Conservation (phyloP, 352 stramenopile species). For the Pythium phragmiticola region DNA sequence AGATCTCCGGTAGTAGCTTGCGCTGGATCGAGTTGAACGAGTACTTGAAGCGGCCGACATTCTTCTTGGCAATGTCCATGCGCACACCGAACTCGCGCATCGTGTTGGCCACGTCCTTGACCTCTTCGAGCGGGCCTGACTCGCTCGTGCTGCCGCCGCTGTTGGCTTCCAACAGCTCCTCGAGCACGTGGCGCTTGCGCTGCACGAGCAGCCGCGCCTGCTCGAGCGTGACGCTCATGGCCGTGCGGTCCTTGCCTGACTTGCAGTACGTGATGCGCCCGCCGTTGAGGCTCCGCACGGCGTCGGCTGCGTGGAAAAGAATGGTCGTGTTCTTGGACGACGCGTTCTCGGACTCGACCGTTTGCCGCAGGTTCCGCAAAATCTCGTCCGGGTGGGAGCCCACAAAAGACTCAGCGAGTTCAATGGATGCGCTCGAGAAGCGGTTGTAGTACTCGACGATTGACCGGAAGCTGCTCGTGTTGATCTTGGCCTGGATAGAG, state of each 20-base stretch:
- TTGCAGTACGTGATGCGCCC: slow-evolving; percentile 97
- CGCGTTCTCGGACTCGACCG: slow-evolving; percentile 72
- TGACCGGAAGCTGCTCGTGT: slow-evolving; percentile 67
- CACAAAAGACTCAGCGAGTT: slow-evolving; percentile 46
- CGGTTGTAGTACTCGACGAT: slow-evolving; percentile 80
- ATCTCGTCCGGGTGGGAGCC: slow-evolving; percentile 69
- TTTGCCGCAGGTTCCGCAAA: slow-evolving; percentile 58
- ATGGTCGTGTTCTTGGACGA: slow-evolving; percentile 88
- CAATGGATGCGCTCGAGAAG: slow-evolving; percentile 42
- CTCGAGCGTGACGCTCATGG: slow-evolving; percentile 96
- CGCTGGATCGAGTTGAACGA: slow-evolving; percentile 97
- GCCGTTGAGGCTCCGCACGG: slow-evolving; percentile 90
- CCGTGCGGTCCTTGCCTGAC: slow-evolving; percentile 97
- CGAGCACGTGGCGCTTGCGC: slow-evolving; percentile 66
- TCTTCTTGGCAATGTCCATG: slow-evolving; percentile 96
- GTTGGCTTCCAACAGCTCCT: slow-evolving; percentile 65
- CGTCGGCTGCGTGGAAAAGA: slow-evolving; percentile 76
- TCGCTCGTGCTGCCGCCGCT: slow-evolving; percentile 35
- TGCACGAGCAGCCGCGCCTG: slow-evolving; percentile 89
- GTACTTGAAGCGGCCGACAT: slow-evolving; percentile 95
- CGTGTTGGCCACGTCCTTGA: slow-evolving; percentile 81
- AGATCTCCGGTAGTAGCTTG: slow-evolving; percentile 94
- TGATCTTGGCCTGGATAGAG: slow-evolving; percentile 83
- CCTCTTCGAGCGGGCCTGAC: slow-evolving; percentile 63
- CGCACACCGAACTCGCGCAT: slow-evolving; percentile 92